These are phyloP conservation scores for Tephrocybe rancida DNA, from an alignment of 768 basidiomycete genomes.

Conservation along the genomic window DNA sequence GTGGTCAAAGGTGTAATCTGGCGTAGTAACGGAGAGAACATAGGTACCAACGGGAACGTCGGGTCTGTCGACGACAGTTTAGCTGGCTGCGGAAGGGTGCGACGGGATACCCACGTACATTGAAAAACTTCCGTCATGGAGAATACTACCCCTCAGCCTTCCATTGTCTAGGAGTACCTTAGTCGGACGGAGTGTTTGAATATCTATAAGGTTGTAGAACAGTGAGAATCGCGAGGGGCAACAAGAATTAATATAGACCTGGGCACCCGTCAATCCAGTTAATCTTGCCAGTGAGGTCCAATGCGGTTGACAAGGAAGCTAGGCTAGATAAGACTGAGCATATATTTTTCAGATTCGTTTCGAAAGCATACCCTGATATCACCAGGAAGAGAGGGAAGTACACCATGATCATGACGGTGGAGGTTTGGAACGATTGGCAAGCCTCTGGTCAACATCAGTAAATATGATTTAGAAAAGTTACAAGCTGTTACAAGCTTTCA, in stretches of 20 bases:
- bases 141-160: slow-evolving; percentile 51
- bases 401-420: slow-evolving; percentile 7
- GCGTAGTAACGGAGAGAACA: slow-evolving; percentile 65
- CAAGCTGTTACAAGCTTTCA: too few relatives aligned
- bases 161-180: slow-evolving; percentile 66
- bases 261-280: slow-evolving; percentile 75
- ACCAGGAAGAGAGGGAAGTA: slow-evolving; percentile 23
- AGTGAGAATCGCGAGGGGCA: neutral
- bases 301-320: slow-evolving; percentile 35
- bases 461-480: slow-evolving; percentile 13
- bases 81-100: neutral
- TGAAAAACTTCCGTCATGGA: slow-evolving; percentile 58
- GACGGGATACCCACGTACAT: slow-evolving; percentile 50
- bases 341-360: neutral
- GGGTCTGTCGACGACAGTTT: slow-evolving; percentile 44
- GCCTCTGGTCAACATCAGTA: slow-evolving; percentile 18
- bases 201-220: slow-evolving; percentile 11
- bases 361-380: slow-evolving; percentile 28
- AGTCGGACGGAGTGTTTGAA: slow-evolving; percentile 49
- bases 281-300: slow-evolving; percentile 64
- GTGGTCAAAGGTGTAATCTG: slow-evolving; percentile 72
- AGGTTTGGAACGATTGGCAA: neutral
- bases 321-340: slow-evolving; percentile 14
- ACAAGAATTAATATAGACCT: slow-evolving; percentile 35
- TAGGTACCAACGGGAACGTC: slow-evolving; percentile 72